Evolutionary conservation across 352 stramenopile genomes (phyloP).

Genomic region (Blastocystis sp.): DNA sequence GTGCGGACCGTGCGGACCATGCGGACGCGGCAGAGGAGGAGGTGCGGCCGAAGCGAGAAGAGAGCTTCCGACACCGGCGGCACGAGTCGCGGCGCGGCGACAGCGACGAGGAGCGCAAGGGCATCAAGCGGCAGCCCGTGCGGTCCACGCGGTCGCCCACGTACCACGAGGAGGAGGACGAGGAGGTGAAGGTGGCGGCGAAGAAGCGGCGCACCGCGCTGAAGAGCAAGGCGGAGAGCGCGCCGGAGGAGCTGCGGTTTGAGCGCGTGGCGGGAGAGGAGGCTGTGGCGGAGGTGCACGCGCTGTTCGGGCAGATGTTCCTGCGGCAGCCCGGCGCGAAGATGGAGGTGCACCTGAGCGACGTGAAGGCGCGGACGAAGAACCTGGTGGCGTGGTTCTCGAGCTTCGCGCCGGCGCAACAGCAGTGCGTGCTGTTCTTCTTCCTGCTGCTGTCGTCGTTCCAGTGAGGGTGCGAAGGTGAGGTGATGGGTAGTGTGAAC

Average conservation of each 20-base stretch:
- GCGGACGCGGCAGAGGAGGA: background rate
- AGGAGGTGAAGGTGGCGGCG: slow-evolving; percentile 3
- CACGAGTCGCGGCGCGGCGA: background rate
- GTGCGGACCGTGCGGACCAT: too few relatives aligned
- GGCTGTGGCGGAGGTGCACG: background rate
- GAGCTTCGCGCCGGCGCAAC: background rate
- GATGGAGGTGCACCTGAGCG: background rate
- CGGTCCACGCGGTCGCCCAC: slow-evolving; percentile 19
- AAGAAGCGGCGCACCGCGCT: background rate
- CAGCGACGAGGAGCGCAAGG: background rate
- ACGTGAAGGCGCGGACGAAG: background rate
- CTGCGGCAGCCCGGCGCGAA: background rate
- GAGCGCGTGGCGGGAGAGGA: background rate
- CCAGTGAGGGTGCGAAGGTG: background rate
- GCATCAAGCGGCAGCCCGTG: background rate
- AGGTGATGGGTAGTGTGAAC: slow-evolving; percentile 3
- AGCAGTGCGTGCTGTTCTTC: background rate
- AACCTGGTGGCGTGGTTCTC: slow-evolving; percentile 54
- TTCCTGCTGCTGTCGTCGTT: slow-evolving; percentile 4
- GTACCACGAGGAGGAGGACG: slow-evolving; percentile 23
- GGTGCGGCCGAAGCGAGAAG: background rate
- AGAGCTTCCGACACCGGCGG: background rate
- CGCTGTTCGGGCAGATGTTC: background rate
- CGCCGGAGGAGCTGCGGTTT: slow-evolving; percentile 4
- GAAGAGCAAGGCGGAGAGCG: background rate